Conservation (phyloP, 1,284 basidiomycete species). For the Moesziomyces antarcticus region DNA sequence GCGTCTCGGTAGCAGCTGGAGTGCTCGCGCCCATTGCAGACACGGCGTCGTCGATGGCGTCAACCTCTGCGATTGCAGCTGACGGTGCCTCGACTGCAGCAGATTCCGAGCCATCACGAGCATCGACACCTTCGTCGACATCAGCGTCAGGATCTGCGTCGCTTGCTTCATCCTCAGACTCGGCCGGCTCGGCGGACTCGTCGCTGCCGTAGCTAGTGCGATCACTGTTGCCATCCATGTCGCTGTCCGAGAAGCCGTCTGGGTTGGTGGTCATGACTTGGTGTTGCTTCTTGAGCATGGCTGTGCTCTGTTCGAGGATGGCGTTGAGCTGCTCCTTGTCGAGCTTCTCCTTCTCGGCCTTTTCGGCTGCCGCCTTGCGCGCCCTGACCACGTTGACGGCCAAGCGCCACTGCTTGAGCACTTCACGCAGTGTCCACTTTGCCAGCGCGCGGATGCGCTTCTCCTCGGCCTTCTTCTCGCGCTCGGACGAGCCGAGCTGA, state of each 20-base stretch:
- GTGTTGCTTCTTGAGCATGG: constrained; percentile 80
- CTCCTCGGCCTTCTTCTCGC: constrained; percentile 76
- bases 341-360: constrained; percentile 76
- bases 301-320: constrained; percentile 88
- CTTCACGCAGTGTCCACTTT: constrained; percentile 77
- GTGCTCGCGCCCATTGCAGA: neutral
- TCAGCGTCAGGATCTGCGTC: constrained; percentile 21
- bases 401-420: constrained; percentile 86
- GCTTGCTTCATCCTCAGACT: constrained; percentile 16
- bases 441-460: constrained; percentile 77
- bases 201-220: constrained; percentile 45
- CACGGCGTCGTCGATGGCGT: neutral
- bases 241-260: constrained; percentile 25
- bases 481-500: constrained; percentile 74
- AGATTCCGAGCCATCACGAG: constrained; percentile 12
- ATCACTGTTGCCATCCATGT: constrained; percentile 23
- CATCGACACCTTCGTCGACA: constrained; percentile 37
- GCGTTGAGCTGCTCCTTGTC: constrained; percentile 88
- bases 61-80: neutral
- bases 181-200: constrained; percentile 22
- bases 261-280: constrained; percentile 52
- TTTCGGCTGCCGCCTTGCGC: constrained; percentile 73
- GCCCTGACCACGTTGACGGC: constrained; percentile 86
- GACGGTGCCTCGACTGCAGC: neutral
- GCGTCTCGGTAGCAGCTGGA: neutral